Evolutionary conservation across 192 early-diverging fungal species (phyloP), one percentile per base, ranked within the genome.

Genomic region (Coemansia asiatica): DNA sequence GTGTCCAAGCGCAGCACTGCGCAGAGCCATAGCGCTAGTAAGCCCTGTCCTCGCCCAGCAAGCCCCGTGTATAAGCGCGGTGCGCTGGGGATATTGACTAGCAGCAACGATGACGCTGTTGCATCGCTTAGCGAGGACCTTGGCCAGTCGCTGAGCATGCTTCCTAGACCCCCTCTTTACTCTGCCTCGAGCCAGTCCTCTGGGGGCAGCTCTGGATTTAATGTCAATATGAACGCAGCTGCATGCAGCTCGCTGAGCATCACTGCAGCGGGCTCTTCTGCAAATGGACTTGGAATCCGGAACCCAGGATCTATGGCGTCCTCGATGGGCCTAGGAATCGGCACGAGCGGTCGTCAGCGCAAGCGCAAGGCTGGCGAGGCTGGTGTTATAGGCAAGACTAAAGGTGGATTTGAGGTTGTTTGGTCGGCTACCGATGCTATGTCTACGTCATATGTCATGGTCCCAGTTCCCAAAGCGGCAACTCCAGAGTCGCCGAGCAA

Each of bases 381-480:
- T 16, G 79, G 67, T 6, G 74, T 81, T n/a, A 67, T 81, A 1
- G 79, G 79, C 22, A 75, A 64, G 57, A 81, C 79, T 51, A 81
- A 75, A 55, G 79, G 73, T 23, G 79, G 79, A 1, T 81, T 81
- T 64, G 79, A 81, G 63, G 69, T 81, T n/a, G 73, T 81, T 19
- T 81, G 79, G 79, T 66, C 79, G 9, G 63, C 67, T 0, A 66
- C 79, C 12, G 79, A 81, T n/a, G 19, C 59, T 18, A 57, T 75
- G 67, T 81, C 79, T 6, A 81, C 73, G 16, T 81, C 79, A 22
- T 81, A 81, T 46, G 79, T 81, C 19, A 81, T 81, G 79, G 79
- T 81, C 1, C 79, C 79, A 3, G 69, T 81, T 19, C 79, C 79
- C 7, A 75, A 75, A 57, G 59, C 70, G 12, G 53, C 53, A 4